Evolutionary conservation across 306 rosid genomes (phyloP), one percentile per base, ranked within the genome.

Genomic region (Lithocarpus polystachyus): DNA sequence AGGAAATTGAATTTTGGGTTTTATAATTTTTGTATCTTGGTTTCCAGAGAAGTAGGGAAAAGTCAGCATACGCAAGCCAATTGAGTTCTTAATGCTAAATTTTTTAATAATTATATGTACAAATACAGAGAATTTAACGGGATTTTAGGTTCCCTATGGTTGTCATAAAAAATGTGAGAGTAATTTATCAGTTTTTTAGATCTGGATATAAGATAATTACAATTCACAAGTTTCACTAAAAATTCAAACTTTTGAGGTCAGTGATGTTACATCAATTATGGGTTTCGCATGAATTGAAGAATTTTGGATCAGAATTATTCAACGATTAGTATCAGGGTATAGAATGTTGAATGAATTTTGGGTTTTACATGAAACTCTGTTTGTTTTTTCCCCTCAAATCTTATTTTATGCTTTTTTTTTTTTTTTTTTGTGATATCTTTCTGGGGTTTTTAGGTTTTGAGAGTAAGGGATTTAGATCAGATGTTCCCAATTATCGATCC

Each of bases 401-500:
- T 18, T 48, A n/a, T 10, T 5, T 37, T 4, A 1, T 31, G 15
- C 24, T 18, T 45, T 3, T 28, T 45, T 65, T 23, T 5, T 29
- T 17, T 18, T 45, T 3, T 28, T 45, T 65, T 23, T 5, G 40
- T 17, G 31, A 59, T 37, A 28, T 40, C 73, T 4, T 68, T 40
- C 73, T 4, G 61, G 23, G 29, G 24, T 20, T 68, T 82, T 55
- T 75, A 96, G 99, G 92, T 73, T 57, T 71, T 64, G 72, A 81
- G 89, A 80, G 89, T 81, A 22, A 79, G 75, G 80, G 85, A 84
- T 20, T 84, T 96, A 19, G 98, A 91, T 82, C 59, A 83, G 59
- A 77, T 87, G 90, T 93, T 96, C 82, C 96, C 96, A 1, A 64
- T 96, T 3, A 74, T 91, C 1, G 90, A 93, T 81, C 94, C 89